Percentiles rank a stretch among this genome's conserved stretches.
Conservation (phyloP, 2,329 filamentous ascomycete species). For the Hypoxylon sp. region DNA sequence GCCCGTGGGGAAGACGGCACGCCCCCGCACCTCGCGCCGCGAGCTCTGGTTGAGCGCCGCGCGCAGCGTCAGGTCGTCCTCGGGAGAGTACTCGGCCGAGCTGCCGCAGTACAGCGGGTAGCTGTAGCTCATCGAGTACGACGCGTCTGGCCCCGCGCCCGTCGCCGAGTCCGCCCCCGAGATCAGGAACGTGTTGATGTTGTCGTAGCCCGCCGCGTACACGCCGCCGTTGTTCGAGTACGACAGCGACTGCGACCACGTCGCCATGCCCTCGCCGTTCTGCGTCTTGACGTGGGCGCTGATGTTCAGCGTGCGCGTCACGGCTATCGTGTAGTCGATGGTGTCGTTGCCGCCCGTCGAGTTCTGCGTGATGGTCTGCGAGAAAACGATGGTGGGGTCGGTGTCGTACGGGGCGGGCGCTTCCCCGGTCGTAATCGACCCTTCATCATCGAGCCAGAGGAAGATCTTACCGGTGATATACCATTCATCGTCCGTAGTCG, state of each 20-base stretch:
- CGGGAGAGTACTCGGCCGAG: slow-evolving; percentile 52
- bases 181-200: slow-evolving; percentile 45
- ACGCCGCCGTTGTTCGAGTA: slow-evolving; percentile 62
- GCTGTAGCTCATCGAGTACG: slow-evolving; percentile 54
- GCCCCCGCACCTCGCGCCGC: slow-evolving; percentile 48
- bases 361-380: slow-evolving; percentile 55
- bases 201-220: slow-evolving; percentile 41
- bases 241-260: slow-evolving; percentile 65
- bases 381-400: slow-evolving; percentile 58
- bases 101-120: slow-evolving; percentile 70
- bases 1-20: slow-evolving; percentile 62
- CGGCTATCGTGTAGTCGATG: slow-evolving; percentile 65
- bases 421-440: slow-evolving; percentile 60
- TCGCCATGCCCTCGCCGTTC: slow-evolving; percentile 50
- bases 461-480: slow-evolving; percentile 82
- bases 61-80: slow-evolving; percentile 56
- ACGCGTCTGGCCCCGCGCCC: slow-evolving; percentile 40
- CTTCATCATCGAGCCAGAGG: slow-evolving; percentile 69
- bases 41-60: slow-evolving; percentile 54
- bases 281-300: slow-evolving; percentile 61
- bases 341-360: slow-evolving; percentile 64
- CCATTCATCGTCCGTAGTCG: slow-evolving; percentile 72
- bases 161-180: slow-evolving; percentile 55
- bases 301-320: slow-evolving; percentile 63
- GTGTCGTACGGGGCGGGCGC: slow-evolving; percentile 44